Evolutionary conservation across 805 yeast species (phyloP), one percentile per base, ranked within the genome.

Genomic region (Metschnikowia cubensis): DNA sequence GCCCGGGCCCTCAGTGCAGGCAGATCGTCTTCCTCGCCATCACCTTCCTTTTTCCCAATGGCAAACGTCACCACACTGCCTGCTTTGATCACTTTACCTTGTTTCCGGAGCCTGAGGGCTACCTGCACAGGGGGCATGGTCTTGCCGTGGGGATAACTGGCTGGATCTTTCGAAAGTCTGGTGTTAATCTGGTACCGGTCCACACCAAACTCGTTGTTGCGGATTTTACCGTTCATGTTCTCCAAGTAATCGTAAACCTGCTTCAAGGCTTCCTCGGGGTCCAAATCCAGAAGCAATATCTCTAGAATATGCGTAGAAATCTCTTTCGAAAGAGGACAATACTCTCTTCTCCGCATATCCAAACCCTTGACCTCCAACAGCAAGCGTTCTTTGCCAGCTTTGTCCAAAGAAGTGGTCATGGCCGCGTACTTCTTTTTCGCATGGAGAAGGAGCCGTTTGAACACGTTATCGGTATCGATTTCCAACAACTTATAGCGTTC

Each of bases 401-500:
- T 71, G 58, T 76, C 76, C 52, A 74, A 59, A 0, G 79, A 66
- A 31, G 80, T 81, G 60, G 83, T 86, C 72, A 91, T 74, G 1
- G 98, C 98, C 7, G 99, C 99, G 65, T 94, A 94, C 70, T 94
- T 94, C 81, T 94, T 94, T 74, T 94, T 94, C n/a, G 96, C 88
- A 65, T 89, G 96, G 46, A 94, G 72, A 49, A 94, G 74, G 47
- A 94, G 73, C 56, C 89, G 81, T 62, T 88, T 86, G 72, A 89
- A 94, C 1, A 90, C 90, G 62, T 92, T 90, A 71, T 94, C 99
- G 57, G 88, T 90, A 63, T 94, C 99, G 61, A 94, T 89, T 64
- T 94, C 99, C 61, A 94, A 75, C 55, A 88, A 70, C 60, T 81
- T 80, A 68, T 94, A 95, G 49, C 96, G 80, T 60, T 89, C 96